phyloP scores from a whole-genome alignment of 768 basidiomycete species.

The Russula dissimulans region DNA sequence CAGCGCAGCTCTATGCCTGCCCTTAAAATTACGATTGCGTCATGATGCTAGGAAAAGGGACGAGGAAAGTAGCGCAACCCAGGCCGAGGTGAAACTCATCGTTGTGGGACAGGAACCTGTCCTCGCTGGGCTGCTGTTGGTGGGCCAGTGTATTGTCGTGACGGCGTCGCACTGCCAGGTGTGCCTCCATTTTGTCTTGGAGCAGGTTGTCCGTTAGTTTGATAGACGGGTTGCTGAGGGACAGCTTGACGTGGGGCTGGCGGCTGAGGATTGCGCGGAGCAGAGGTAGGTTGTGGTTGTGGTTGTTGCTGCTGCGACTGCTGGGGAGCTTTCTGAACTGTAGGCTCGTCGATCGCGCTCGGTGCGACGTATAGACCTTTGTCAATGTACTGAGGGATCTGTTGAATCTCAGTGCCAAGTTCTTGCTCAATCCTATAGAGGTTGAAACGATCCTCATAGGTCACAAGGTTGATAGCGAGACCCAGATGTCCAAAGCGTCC shows the following conservation, averaged over 20 bases:
- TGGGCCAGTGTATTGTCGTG: conserved; percentile 17
- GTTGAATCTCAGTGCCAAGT: conserved; percentile 94
- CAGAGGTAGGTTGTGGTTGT: conserved; percentile 19
- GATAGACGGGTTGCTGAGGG: conserved; percentile 26
- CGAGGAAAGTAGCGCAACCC: not conserved
- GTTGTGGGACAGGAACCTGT: conserved; percentile 18
- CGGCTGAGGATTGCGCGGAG: conserved; percentile 12
- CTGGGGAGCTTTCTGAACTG: conserved; percentile 33
- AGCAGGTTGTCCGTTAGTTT: conserved; percentile 23
- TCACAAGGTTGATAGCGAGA: conserved; percentile 95
- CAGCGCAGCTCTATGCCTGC: too few relatives aligned
- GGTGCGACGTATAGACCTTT: conserved; percentile 91
- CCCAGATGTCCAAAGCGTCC: conserved; percentile 97
- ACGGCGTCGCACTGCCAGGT: conserved; percentile 12
- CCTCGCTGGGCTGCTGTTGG: conserved; percentile 21
- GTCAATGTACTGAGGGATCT: conserved; percentile 89
- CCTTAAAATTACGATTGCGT: conserved; percentile 6
- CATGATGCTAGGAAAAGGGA: conserved; percentile 3
- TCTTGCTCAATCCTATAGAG: conserved; percentile 98
- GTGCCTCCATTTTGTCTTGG: conserved; percentile 24
- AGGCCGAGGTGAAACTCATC: conserved; percentile 9
- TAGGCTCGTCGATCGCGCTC: conserved; percentile 34
- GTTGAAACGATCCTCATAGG: conserved; percentile 96
- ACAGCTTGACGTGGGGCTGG: conserved; percentile 6
- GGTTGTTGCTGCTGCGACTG: conserved; percentile 28